Evolutionary conservation across 2,329 filamentous ascomycete species (phyloP), one percentile per base, ranked within the genome.

Genomic region (Aspergillus sp.): DNA sequence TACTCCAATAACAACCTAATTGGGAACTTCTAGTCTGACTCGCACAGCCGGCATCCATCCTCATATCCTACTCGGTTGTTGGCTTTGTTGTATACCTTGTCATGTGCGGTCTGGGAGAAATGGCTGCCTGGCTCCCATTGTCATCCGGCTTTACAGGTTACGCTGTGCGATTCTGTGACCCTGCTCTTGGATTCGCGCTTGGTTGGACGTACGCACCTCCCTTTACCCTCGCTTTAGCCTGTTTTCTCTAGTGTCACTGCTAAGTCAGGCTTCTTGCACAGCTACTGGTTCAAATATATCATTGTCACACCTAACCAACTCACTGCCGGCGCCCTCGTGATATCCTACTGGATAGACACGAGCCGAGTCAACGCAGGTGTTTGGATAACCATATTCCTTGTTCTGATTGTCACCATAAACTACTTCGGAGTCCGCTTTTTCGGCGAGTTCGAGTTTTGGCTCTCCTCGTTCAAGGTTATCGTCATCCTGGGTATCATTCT

Each of bases 261-360:
- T 50, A 61, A 67, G 5, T 49, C 2, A 38, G 7, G 38, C 8
- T 32, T 32, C 8, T 25, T 6, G 3, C 39, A 13, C 62, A 78
- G 75, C 32, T 79, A 77, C 66, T 90, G 86, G 84, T 84, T 88
- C 77, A 93, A 86, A 73, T 95, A 95, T 74, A 90, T 95, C 73
- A 93, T 96, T 69, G 84, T 90, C 53, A 92, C 90, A 1, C 91
- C 92, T 1, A 95, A 95, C 71, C 91, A 96, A 73, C 80, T 96
- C 41, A 95, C 91, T 0, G 91, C 91, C 27, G 86, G 84, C n/a
- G 86, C 90, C 5, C 77, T 96, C 39, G 89, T 94, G 59, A 89
- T 96, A 60, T 86, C 89, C 66, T 92, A 87, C 69, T 96, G 92
- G 91, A 78, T 91, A 10, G 73, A 81, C 1, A 78, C 84, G 27